Conservation (phyloP, 768 basidiomycete species). For the Lentinula edodes region DNA sequence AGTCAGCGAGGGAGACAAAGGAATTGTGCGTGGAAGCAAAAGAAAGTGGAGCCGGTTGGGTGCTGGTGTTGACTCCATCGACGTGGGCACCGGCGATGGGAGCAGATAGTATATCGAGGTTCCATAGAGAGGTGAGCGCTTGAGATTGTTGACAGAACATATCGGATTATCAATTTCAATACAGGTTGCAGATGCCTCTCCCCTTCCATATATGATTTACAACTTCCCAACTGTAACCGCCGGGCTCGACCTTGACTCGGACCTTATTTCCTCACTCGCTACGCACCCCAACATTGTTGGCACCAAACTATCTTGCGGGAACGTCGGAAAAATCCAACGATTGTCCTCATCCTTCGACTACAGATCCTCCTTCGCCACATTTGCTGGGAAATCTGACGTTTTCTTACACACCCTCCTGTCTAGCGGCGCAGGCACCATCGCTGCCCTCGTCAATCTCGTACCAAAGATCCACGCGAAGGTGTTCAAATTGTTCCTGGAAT, state of each 20-base stretch:
- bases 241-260: conserved; percentile 81
- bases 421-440: conserved; percentile 61
- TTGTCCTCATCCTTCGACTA: conserved; percentile 53
- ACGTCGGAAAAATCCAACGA: conserved; percentile 78
- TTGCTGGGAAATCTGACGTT: conserved; percentile 70
- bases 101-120: conserved; percentile 53
- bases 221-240: conserved; percentile 82
- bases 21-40: conserved; percentile 67
- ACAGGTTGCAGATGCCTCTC: conserved; percentile 63
- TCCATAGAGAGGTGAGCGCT: conserved; percentile 52
- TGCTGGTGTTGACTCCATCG: conserved; percentile 69
- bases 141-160: too few relatives aligned
- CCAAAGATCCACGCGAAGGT: conserved; percentile 54
- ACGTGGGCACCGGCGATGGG: conserved; percentile 67
- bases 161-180: neutral
- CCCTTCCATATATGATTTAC: conserved; percentile 75
- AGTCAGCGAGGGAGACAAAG: conserved; percentile 71
- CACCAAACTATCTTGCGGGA: conserved; percentile 80
- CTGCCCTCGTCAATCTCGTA: conserved; percentile 54
- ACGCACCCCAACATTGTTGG: conserved; percentile 84
- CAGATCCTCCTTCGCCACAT: conserved; percentile 53
- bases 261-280: conserved; percentile 62
- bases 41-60: conserved; percentile 78
- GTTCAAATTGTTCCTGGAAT: conserved; percentile 44
- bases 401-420: conserved; percentile 59